Conservation (phyloP, 306 rosid species). For the Oxytropis ochrocephala region DNA sequence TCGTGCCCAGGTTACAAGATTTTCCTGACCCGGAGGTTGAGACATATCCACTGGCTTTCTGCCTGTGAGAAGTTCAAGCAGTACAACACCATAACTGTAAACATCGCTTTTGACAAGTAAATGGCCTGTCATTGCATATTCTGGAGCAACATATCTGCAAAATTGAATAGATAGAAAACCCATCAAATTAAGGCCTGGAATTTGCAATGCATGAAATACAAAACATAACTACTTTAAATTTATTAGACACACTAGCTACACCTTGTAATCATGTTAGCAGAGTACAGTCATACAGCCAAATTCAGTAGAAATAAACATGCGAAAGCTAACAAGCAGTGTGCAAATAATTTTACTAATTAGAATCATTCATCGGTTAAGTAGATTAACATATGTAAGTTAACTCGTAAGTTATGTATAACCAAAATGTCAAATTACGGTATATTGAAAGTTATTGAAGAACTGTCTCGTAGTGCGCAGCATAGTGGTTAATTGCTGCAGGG, state of each 20-base stretch:
- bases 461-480: no score
- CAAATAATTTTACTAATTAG: not conserved
- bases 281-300: not conserved
- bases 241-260: not conserved
- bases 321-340: slow-evolving; percentile 4
- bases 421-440: not conserved
- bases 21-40: slow-evolving; percentile 86
- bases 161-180: slow-evolving; percentile 8
- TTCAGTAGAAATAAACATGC: not conserved
- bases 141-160: slow-evolving; percentile 92
- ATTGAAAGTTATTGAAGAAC: slow-evolving; percentile 12
- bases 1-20: slow-evolving; percentile 91
- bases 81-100: slow-evolving; percentile 91
- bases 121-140: slow-evolving; percentile 98
- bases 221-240: not conserved
- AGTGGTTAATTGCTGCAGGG: not conserved
- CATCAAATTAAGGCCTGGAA: slow-evolving; percentile 16
- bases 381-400: not conserved
- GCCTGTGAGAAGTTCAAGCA: slow-evolving; percentile 92
- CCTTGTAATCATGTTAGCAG: slow-evolving; percentile 7
- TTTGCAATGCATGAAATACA: slow-evolving; percentile 11
- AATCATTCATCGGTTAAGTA: not conserved
- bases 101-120: slow-evolving; percentile 94
- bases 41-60: slow-evolving; percentile 93
- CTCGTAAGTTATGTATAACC: not conserved